phyloP scores from a whole-genome alignment of 1,139 yeast species.

The Geotrichum armillariae region DNA sequence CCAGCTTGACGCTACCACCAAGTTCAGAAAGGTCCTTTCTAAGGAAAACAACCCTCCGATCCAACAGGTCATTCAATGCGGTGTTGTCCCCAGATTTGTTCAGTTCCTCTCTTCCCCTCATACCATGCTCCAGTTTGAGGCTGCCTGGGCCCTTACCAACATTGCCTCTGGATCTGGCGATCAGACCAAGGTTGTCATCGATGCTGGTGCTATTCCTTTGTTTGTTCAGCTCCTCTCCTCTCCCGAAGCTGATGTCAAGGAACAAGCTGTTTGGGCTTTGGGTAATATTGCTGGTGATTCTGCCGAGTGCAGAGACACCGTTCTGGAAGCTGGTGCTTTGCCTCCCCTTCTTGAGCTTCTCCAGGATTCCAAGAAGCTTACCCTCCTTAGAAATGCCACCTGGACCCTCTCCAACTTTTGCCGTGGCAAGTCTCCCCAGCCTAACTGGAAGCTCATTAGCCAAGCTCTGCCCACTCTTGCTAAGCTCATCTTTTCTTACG shows the following conservation, averaged over 20 bases:
- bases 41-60: slow-evolving; percentile 98
- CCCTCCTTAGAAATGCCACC: slow-evolving; percentile 92
- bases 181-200: slow-evolving; percentile 88
- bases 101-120: slow-evolving; percentile 77
- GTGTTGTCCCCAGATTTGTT: slow-evolving; percentile 90
- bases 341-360: slow-evolving; percentile 80
- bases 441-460: slow-evolving; percentile 86
- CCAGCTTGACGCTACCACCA: slow-evolving; percentile 86
- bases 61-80: slow-evolving; percentile 86
- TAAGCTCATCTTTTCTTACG: slow-evolving; percentile 84
- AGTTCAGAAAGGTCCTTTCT: slow-evolving; percentile 89
- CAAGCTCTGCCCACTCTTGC: slow-evolving; percentile 91
- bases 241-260: slow-evolving; percentile 86
- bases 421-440: slow-evolving; percentile 95
- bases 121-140: slow-evolving; percentile 91
- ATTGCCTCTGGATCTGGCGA: slow-evolving; percentile 94
- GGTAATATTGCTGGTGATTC: slow-evolving; percentile 99
- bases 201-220: slow-evolving; percentile 89
- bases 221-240: slow-evolving; percentile 82
- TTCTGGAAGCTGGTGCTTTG: slow-evolving; percentile 82
- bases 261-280: slow-evolving; percentile 98
- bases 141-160: slow-evolving; percentile 98
- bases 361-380: slow-evolving; percentile 71
- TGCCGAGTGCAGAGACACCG: slow-evolving; percentile 83
- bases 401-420: slow-evolving; percentile 97